These are phyloP conservation scores for Erodium moschatum DNA, from an alignment of 441 rosid species.

Conservation along the genomic window DNA sequence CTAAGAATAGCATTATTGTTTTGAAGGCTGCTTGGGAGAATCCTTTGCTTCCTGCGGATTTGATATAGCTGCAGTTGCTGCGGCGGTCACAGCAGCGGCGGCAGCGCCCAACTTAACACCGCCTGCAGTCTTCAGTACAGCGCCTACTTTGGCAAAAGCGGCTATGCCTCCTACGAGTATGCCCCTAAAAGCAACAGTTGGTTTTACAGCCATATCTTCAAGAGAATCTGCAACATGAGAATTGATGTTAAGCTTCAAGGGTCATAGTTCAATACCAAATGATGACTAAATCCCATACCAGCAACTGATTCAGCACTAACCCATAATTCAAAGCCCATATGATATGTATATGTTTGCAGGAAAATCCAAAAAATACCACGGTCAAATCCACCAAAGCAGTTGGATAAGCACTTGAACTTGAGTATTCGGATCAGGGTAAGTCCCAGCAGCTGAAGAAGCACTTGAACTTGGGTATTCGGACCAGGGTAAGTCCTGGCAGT, in stretches of 20 bases:
- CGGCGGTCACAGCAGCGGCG: conserved; percentile 69
- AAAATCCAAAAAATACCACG: neutral
- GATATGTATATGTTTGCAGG: neutral
- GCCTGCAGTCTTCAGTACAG: conserved; percentile 85
- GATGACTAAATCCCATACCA: no score
- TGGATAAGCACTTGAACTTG: neutral
- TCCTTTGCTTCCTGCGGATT: conserved; percentile 44
- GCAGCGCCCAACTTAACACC: conserved; percentile 90
- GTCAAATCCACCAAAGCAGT: neutral
- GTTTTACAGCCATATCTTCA: conserved; percentile 62
- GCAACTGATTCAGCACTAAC: no score
- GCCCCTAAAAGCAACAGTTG: conserved; percentile 85
- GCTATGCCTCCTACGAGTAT: conserved; percentile 79
- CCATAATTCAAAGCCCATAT: neutral
- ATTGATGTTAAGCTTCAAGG: neutral
- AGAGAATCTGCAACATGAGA: conserved; percentile 21
- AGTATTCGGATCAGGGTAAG: no score
- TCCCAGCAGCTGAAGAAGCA: no score
- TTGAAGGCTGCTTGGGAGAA: conserved; percentile 32
- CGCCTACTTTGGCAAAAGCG: conserved; percentile 69
- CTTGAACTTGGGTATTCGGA: no score
- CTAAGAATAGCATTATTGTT: conserved; percentile 23
- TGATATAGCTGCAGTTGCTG: conserved; percentile 69
- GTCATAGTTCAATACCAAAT: neutral
- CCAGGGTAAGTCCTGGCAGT: no score